A percentile compares a stretch with the other conserved stretches of the same genome.
Evolutionary conservation across 1,139 yeast genomes (phyloP).

Genomic region (Yamadazyma pseudoaaseri): DNA sequence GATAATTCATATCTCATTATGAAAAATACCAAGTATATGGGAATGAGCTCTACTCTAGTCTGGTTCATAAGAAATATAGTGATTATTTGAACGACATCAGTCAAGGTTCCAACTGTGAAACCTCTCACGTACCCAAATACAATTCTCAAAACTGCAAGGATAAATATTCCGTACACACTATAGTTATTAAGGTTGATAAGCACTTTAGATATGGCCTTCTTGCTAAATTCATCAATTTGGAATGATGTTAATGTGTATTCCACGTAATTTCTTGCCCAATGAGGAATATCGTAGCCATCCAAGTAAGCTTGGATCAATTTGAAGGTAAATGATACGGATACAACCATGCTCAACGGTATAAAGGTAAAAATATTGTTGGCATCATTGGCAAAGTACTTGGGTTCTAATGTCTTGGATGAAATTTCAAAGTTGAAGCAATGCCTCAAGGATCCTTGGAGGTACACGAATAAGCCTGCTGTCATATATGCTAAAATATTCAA

Average conservation of each 20-base stretch:
- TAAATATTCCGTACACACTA: conserved; percentile 19
- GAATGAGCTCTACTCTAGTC: conserved; percentile 65
- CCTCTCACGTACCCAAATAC: conserved; percentile 24
- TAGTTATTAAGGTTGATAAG: conserved; percentile 28
- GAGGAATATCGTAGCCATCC: conserved; percentile 54
- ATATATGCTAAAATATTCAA: conserved; percentile 44
- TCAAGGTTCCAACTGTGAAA: conserved; percentile 26
- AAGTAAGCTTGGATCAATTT: conserved; percentile 55
- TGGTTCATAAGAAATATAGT: conserved; percentile 68
- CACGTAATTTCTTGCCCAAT: conserved; percentile 28
- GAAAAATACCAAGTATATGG: conserved; percentile 58
- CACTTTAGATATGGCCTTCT: conserved; percentile 26
- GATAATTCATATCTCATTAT: conserved; percentile 24
- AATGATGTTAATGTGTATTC: conserved; percentile 29
- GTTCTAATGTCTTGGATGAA: conserved; percentile 6
- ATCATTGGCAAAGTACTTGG: conserved; percentile 13
- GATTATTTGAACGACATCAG: conserved; percentile 44
- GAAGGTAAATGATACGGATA: conserved; percentile 48
- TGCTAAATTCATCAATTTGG: conserved; percentile 20
- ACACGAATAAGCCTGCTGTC: conserved; percentile 20
- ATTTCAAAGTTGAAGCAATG: conserved; percentile 15
- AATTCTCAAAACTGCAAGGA: conserved; percentile 24
- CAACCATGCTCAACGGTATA: conserved; percentile 37
- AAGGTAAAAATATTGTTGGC: conserved; percentile 30
- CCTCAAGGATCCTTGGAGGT: conserved; percentile 27